Base-by-base conservation (phyloP, 2,329 filamentous ascomycete genomes). In the Alternaria postmessia region DNA sequence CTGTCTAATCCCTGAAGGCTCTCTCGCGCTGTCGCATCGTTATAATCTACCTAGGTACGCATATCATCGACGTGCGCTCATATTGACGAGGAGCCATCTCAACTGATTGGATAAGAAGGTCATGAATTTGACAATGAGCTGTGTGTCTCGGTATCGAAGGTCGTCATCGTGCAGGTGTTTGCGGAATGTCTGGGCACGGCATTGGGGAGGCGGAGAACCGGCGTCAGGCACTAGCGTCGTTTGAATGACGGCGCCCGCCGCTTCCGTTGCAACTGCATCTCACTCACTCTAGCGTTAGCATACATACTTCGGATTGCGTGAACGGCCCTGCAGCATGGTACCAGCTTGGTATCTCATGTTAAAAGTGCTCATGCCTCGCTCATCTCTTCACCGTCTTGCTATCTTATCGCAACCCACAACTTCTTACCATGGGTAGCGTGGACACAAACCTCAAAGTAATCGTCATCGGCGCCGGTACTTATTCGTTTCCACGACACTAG, bases 401-500 rank as follows among this genome's bases (percentile, higher is more conserved):
- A 5, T 18, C 16, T 2, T 14, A 46, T 44, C 7, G 7, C 1
- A 7, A 8, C 6, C 14, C 11, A 32, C 39, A 34, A 20, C 14
- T 38, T 26, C 30, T 30, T 14, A 49, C 32, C 2, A 63, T 62
- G 24, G 49, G 53, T 34, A 57, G 32, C 41, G 49, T 54, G 5
- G 52, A 56, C 39, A 32, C n/a, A 14, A 36, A n/a, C 14, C 12
- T 72, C 60, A 72, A 67, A 32, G 67, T 71, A 7, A 57, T 73
- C n/a, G 58, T 73, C 12, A 67, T 73, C 7, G 70, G 70, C 42
- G 70, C 70, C 57, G 70, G 70, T 72, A 47, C n/a, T 14, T 16
- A 24, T 14, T 2, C 16, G 12, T 4, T 5, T 11, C 30, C 5
- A 5, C 14, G 1, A 4, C 30, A 12, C 20, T 12, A 38, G 1